Evolutionary conservation across 2,329 filamentous ascomycete genomes (phyloP).

Genomic region (Colletotrichum gloeosporioides): DNA sequence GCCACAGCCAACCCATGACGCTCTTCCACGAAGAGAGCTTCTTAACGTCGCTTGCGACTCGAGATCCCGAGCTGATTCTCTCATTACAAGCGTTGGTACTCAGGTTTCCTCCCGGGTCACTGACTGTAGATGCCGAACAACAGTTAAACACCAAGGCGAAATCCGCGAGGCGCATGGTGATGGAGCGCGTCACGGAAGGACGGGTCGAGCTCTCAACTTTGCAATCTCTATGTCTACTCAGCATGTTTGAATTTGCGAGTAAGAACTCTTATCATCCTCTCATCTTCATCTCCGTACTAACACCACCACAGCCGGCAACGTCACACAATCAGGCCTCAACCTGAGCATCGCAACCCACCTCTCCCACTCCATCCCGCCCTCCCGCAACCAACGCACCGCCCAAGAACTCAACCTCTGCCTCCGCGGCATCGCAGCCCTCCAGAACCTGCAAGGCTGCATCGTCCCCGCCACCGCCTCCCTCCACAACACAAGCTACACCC

Average conservation of each 20-base stretch:
- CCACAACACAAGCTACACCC: neutral
- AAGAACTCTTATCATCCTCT: neutral
- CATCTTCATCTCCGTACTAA: neutral
- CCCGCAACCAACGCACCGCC: conserved; percentile 22
- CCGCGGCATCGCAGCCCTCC: conserved; percentile 46
- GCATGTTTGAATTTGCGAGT: conserved; percentile 41
- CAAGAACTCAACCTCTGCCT: conserved; percentile 36
- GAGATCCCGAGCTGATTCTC: conserved; percentile 40
- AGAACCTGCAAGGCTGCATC: conserved; percentile 43
- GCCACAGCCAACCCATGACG: conserved; percentile 54
- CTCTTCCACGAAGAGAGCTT: conserved; percentile 49
- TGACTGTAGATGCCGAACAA: neutral
- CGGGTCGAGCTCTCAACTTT: conserved; percentile 41
- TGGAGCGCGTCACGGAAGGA: conserved; percentile 38
- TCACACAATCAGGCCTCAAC: conserved; percentile 26
- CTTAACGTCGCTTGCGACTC: conserved; percentile 38
- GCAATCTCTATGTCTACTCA: conserved; percentile 42
- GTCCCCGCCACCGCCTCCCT: neutral
- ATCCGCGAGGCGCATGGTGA: conserved; percentile 28
- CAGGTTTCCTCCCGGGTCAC: conserved; percentile 38
- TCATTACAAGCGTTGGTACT: conserved; percentile 43
- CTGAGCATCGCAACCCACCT: conserved; percentile 28
- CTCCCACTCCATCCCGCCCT: conserved; percentile 23
- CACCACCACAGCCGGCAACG: conserved; percentile 25
- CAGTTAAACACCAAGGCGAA: neutral